Percentiles rank a stretch among this genome's conserved stretches.
Conservation (phyloP, 129 eudicot species). For the Solidago caesia region DNA sequence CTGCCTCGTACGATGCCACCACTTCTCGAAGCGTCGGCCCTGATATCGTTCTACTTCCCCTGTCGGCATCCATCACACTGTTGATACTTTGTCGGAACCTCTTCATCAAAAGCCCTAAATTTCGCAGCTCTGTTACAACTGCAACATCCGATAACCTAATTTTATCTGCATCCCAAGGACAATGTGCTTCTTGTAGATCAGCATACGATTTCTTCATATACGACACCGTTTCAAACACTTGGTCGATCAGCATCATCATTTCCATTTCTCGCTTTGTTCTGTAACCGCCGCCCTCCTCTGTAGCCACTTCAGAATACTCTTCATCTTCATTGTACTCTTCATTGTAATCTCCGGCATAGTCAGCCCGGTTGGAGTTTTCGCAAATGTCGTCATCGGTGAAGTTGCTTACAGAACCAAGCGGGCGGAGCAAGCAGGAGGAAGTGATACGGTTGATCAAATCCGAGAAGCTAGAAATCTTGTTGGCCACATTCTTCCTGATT, state of each 20-base stretch:
- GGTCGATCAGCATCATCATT: slow-evolving; percentile 46
- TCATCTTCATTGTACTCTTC: slow-evolving; percentile 44
- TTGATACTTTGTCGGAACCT: slow-evolving; percentile 54
- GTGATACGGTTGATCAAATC: slow-evolving; percentile 89
- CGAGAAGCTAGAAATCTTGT: slow-evolving; percentile 70
- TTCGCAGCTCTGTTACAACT: slow-evolving; percentile 71
- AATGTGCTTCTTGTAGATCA: slow-evolving; percentile 76
- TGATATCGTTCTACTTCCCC: slow-evolving; percentile 37
- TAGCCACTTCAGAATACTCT: slow-evolving; percentile 11
- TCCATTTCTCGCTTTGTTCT: slow-evolving; percentile 31
- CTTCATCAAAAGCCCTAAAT: slow-evolving; percentile 60
- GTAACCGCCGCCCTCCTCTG: slow-evolving; percentile 10
- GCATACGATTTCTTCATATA: slow-evolving; percentile 72
- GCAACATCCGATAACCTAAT: slow-evolving; percentile 70
- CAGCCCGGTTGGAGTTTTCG: slow-evolving; percentile 2
- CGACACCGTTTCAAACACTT: slow-evolving; percentile 75
- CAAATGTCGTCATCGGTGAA: slow-evolving; percentile 27
- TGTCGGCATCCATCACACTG: slow-evolving; percentile 15
- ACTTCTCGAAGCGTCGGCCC: slow-evolving; percentile 57
- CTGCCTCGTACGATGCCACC: slow-evolving; percentile 91
- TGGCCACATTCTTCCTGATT: slow-evolving; percentile 52
- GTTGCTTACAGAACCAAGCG: slow-evolving; percentile 46
- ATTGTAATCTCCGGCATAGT: slow-evolving; percentile 25
- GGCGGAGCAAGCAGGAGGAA: slow-evolving; percentile 72
- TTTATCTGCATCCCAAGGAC: slow-evolving; percentile 82